phyloP scores from a whole-genome alignment of 768 basidiomycete genomes.

The Xerocomellus dryophilus region DNA sequence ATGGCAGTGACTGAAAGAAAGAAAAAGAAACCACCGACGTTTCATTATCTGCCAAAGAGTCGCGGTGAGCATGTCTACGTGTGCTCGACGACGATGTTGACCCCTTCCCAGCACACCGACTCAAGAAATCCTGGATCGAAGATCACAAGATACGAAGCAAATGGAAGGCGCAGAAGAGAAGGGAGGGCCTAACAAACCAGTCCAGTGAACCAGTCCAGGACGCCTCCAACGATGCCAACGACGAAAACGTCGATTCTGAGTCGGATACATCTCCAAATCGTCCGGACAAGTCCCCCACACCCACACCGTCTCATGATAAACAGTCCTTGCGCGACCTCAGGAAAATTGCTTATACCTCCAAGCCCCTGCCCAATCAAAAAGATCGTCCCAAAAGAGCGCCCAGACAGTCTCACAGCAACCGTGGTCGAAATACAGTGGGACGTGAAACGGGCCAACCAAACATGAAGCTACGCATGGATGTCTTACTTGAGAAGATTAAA shows the following conservation, averaged over 20 bases:
- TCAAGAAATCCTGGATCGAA: conserved; percentile 80
- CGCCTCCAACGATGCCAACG: not conserved
- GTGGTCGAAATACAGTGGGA: conserved; percentile 29
- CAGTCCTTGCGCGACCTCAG: conserved; percentile 57
- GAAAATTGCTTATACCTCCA: conserved; percentile 57
- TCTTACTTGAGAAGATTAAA: conserved; percentile 83
- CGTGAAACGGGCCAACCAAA: conserved; percentile 49
- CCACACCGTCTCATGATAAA: conserved; percentile 8
- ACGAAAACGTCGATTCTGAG: not conserved
- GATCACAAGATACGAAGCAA: conserved; percentile 72
- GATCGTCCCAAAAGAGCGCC: conserved; percentile 31
- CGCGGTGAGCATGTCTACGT: conserved; percentile 48
- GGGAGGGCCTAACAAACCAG: conserved; percentile 34
- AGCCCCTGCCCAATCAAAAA: conserved; percentile 57
- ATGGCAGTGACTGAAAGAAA: conserved; percentile 12
- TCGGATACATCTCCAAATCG: not conserved
- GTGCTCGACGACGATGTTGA: conserved; percentile 1
- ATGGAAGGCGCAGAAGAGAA: conserved; percentile 72
- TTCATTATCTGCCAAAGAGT: conserved; percentile 59
- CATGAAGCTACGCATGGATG: conserved; percentile 87
- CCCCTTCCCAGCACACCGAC: conserved; percentile 57
- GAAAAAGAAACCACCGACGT: conserved; percentile 62
- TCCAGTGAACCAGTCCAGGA: conserved; percentile 1
- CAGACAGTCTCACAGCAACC: conserved; percentile 13
- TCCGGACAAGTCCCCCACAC: not conserved